phyloP scores from a whole-genome alignment of 78 protist genomes.

The Creolimax fragrantissima region DNA sequence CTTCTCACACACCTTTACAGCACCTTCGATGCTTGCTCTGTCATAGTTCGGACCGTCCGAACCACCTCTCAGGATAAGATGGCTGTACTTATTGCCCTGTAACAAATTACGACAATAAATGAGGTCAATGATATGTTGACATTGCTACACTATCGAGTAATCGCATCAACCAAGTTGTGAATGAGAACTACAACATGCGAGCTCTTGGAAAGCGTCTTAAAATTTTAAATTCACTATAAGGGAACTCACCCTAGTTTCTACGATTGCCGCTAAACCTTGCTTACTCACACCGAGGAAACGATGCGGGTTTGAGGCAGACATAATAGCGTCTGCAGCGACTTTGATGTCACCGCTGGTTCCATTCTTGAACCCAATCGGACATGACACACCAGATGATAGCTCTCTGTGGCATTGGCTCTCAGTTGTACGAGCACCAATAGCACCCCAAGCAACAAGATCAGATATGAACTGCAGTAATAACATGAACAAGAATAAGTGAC shows the following conservation, averaged over 20 bases:
- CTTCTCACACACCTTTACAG: background rate
- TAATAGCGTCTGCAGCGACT: constrained; percentile 56
- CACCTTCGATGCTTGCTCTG: background rate
- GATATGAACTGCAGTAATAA: background rate
- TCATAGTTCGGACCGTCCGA: constrained; percentile 48
- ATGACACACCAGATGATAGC: constrained; percentile 47
- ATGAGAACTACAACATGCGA: too few species aligned
- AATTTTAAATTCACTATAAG: background rate
- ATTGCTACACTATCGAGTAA: too few species aligned
- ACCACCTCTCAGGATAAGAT: constrained; percentile 51
- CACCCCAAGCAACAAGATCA: constrained; percentile 11
- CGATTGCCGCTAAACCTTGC: constrained; percentile 44
- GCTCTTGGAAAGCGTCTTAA: too few species aligned
- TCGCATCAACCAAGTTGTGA: too few species aligned
- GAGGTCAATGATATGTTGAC: too few species aligned
- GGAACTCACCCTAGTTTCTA: background rate
- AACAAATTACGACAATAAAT: too few species aligned
- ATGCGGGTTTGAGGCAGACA: constrained; percentile 34
- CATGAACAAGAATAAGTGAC: background rate
- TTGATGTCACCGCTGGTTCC: constrained; percentile 23
- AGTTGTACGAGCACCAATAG: constrained; percentile 70
- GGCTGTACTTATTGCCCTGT: constrained; percentile 47
- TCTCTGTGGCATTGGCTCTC: constrained; percentile 55
- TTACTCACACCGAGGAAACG: constrained; percentile 39
- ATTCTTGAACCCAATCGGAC: constrained; percentile 62